These are phyloP conservation scores for Acanthochlamys bracteata DNA, from an alignment of 106 monocot genomes.

Conservation along the genomic window DNA sequence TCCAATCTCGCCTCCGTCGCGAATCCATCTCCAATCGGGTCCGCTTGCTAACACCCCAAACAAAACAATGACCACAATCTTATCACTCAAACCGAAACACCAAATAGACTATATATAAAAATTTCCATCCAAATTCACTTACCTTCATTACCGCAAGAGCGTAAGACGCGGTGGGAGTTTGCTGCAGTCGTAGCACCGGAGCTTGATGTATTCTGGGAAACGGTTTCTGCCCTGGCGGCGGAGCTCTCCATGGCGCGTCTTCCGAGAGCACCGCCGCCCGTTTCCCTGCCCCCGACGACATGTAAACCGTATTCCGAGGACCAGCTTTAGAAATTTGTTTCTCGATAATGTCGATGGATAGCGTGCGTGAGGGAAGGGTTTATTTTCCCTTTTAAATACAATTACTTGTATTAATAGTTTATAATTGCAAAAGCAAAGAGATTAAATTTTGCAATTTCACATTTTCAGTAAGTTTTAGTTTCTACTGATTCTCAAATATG, in stretches of 20 bases:
- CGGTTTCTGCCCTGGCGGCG: constrained; percentile 41
- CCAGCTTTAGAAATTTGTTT: too few relatives aligned
- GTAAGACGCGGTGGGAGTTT: constrained; percentile 40
- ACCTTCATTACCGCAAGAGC: constrained; percentile 82
- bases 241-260: constrained; percentile 82
- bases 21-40: constrained; percentile 77
- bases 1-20: constrained; percentile 70
- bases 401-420: too few relatives aligned
- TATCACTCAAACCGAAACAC: not conserved
- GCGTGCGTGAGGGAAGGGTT: too few relatives aligned
- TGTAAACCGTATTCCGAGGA: too few relatives aligned
- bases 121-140: too few relatives aligned
- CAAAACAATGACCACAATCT: not conserved
- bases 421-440: too few relatives aligned
- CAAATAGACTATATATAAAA: too few relatives aligned
- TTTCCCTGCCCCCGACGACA: constrained; percentile 13
- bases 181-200: constrained; percentile 68
- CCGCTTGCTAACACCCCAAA: constrained; percentile 29
- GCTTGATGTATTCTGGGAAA: constrained; percentile 71
- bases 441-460: too few relatives aligned
- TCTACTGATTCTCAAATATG: too few relatives aligned
- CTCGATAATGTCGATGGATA: too few relatives aligned
- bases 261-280: constrained; percentile 60
- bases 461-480: too few relatives aligned
- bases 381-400: too few relatives aligned